A percentile compares a stretch with the other conserved stretches of the same genome.
Evolutionary conservation across 2,329 filamentous ascomycete species (phyloP).

Genomic region (Cyphellophora europaea): DNA sequence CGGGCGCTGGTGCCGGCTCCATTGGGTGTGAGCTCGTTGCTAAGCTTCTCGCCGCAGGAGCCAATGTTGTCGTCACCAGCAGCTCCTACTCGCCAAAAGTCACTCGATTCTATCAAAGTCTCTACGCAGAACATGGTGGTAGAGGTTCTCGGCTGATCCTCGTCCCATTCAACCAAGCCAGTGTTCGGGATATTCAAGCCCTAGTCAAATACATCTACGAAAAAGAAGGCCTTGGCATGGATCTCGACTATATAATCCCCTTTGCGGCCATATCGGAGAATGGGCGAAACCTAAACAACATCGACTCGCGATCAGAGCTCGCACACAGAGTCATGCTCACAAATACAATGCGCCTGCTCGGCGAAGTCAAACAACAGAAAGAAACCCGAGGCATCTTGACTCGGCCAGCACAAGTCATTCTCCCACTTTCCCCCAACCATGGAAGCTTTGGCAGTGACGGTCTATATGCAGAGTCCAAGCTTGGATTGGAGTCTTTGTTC

Average conservation of each 20-base stretch:
- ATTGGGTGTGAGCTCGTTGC: conserved; percentile 44
- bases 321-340: conserved; percentile 32
- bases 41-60: conserved; percentile 45
- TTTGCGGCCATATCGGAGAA: conserved; percentile 33
- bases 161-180: conserved; percentile 33
- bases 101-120: conserved; percentile 24
- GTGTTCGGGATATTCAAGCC: conserved; percentile 28
- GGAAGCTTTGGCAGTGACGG: conserved; percentile 35
- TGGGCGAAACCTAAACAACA: conserved; percentile 25
- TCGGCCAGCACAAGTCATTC: conserved; percentile 29
- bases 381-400: conserved; percentile 20
- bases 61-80: conserved; percentile 32
- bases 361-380: conserved; percentile 25
- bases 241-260: conserved; percentile 32
- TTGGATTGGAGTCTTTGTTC: conserved; percentile 28
- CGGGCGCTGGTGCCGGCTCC: conserved; percentile 42
- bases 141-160: conserved; percentile 26
- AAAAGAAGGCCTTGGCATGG: conserved; percentile 19
- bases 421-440: conserved; percentile 37
- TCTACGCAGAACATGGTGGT: conserved; percentile 26
- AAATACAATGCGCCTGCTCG: conserved; percentile 30
- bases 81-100: conserved; percentile 23
- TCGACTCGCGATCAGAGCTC: conserved; percentile 27
- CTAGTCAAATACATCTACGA: conserved; percentile 31
- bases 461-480: conserved; percentile 36